Evolutionary conservation across 2,329 filamentous ascomycete genomes (phyloP).

Genomic region (Xylaria polymorpha): DNA sequence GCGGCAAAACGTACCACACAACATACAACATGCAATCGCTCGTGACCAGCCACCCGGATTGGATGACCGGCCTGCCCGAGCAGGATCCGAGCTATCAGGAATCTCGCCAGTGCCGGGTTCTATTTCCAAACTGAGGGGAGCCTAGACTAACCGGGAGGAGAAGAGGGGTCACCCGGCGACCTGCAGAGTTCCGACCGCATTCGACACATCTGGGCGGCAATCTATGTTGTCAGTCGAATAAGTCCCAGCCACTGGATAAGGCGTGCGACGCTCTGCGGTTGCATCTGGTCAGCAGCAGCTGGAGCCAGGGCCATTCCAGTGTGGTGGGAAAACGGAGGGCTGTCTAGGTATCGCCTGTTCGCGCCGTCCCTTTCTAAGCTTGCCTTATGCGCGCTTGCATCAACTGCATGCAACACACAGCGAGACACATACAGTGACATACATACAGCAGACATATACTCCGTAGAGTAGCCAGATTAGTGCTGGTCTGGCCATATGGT

Average conservation of each 20-base stretch:
- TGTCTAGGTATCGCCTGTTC: constrained; percentile 8
- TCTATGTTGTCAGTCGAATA: constrained; percentile 30
- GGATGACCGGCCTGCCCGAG: constrained; percentile 22
- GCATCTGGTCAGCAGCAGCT: constrained; percentile 31
- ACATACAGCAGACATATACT: no score
- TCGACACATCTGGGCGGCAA: constrained; percentile 33
- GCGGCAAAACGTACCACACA: constrained; percentile 15
- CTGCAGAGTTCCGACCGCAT: constrained; percentile 29
- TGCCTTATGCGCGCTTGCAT: constrained; percentile 27
- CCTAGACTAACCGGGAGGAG: constrained; percentile 16
- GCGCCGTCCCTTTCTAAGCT: constrained; percentile 15
- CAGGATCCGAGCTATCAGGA: constrained; percentile 30
- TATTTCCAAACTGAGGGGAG: constrained; percentile 21
- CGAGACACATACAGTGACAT: constrained; percentile 8
- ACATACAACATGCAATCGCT: constrained; percentile 26
- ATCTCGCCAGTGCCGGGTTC: constrained; percentile 28
- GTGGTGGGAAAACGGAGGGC: constrained; percentile 18
- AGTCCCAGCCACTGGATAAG: constrained; percentile 37
- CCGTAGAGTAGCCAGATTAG: constrained; percentile 17
- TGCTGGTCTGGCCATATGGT: constrained; percentile 20
- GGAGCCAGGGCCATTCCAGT: constrained; percentile 26
- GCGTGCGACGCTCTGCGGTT: constrained; percentile 25
- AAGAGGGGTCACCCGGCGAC: constrained; percentile 32
- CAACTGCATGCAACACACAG: constrained; percentile 32
- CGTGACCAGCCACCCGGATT: constrained; percentile 22